phyloP scores from a whole-genome alignment of 352 stramenopile genomes.

The Plasmopara halstedii region DNA sequence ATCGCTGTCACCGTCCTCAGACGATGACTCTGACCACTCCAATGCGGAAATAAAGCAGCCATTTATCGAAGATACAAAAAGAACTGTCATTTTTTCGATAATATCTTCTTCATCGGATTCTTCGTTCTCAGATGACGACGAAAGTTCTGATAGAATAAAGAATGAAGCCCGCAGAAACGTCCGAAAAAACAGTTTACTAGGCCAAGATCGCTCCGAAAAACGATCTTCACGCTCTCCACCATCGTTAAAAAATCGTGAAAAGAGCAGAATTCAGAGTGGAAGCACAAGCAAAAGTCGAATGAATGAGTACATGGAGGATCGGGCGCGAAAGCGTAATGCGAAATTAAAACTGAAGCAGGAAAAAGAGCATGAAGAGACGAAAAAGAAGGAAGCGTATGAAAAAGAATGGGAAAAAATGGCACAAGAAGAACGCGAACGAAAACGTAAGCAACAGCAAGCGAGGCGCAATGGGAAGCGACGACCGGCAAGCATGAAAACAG shows the following conservation, averaged over 20 bases:
- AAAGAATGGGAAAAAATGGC: conserved; percentile 86
- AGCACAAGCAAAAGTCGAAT: conserved; percentile 65
- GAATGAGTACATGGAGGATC: conserved; percentile 86
- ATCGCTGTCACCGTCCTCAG: conserved; percentile 19
- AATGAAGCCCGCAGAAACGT: conserved; percentile 15
- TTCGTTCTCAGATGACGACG: conserved; percentile 19
- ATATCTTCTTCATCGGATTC: conserved; percentile 24
- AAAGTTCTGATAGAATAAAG: conserved; percentile 11
- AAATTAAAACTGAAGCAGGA: conserved; percentile 73
- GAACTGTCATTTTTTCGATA: conserved; percentile 14
- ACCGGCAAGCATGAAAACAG: conserved; percentile 74
- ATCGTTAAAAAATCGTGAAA: conserved; percentile 31
- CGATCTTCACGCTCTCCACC: conserved; percentile 27
- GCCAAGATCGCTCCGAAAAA: conserved; percentile 11
- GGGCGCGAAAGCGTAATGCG: conserved; percentile 64
- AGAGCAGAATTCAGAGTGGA: conserved; percentile 30
- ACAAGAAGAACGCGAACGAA: conserved; percentile 76
- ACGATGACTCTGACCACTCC: conserved; percentile 22
- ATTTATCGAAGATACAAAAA: conserved; percentile 9
- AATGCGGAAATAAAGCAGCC: conserved; percentile 14
- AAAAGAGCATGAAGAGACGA: conserved; percentile 62
- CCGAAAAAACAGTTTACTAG: conserved; percentile 20
- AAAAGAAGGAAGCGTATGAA: conserved; percentile 80
- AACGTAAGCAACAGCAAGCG: conserved; percentile 73
- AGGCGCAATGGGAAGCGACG: conserved; percentile 54